Percentiles rank a stretch among this genome's conserved stretches.
Evolutionary conservation across 2,329 filamentous ascomycete genomes (phyloP).

Genomic region (Hypoxylon sp.): DNA sequence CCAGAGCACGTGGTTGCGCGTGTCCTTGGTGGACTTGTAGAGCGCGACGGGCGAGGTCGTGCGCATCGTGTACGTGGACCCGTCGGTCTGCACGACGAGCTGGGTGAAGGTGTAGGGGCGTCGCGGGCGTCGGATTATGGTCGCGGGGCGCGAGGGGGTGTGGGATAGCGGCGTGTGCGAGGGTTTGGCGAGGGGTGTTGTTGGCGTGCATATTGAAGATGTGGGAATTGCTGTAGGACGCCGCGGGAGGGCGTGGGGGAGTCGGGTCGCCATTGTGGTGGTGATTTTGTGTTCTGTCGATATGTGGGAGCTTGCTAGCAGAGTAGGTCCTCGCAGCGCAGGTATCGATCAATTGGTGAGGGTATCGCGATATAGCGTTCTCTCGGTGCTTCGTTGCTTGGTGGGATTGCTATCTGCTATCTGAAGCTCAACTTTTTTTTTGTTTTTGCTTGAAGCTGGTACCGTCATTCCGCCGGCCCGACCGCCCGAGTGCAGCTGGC

Average conservation of each 20-base stretch:
- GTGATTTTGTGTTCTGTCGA: background rate
- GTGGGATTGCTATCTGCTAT: constrained; percentile 11
- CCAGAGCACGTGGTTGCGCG: constrained; percentile 90
- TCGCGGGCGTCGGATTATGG: constrained; percentile 86
- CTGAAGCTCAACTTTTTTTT: constrained; percentile 36
- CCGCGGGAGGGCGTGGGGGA: constrained; percentile 50
- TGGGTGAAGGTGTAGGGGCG: constrained; percentile 98
- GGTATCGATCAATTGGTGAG: constrained; percentile 27
- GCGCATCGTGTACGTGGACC: constrained; percentile 82
- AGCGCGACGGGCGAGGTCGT: constrained; percentile 77
- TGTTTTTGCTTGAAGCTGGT: no score
- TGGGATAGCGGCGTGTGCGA: constrained; percentile 46
- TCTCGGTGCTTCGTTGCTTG: constrained; percentile 1
- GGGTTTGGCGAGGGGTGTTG: constrained; percentile 27
- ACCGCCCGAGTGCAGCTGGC: constrained; percentile 13
- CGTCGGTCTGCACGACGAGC: constrained; percentile 91
- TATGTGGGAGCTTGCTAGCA: background rate
- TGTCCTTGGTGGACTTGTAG: constrained; percentile 78
- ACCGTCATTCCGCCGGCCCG: constrained; percentile 18
- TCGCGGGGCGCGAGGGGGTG: constrained; percentile 81
- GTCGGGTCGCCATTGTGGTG: constrained; percentile 50
- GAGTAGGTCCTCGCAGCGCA: constrained; percentile 16
- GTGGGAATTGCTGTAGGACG: constrained; percentile 42
- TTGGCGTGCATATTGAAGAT: constrained; percentile 2
- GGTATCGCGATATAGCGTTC: background rate